Percentiles rank a stretch among this genome's conserved stretches.
These are phyloP conservation scores for Blastobotrys terrestris DNA, from an alignment of 805 yeast genomes.

Conservation along the genomic window DNA sequence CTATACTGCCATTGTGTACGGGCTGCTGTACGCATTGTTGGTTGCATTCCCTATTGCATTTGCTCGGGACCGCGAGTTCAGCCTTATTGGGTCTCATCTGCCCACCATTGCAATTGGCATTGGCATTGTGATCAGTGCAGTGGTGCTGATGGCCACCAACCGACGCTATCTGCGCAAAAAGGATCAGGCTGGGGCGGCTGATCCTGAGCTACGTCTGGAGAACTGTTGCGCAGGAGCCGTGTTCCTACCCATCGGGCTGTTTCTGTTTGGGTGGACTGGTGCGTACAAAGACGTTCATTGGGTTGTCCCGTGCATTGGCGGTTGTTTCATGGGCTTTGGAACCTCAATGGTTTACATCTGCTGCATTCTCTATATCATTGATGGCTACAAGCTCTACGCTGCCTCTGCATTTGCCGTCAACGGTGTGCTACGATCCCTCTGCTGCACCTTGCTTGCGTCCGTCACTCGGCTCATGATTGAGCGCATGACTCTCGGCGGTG, in stretches of 20 bases:
- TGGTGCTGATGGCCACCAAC: conserved; percentile 48
- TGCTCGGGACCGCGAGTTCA: conserved; percentile 51
- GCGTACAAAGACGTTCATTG: conserved; percentile 50
- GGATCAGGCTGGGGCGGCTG: conserved; percentile 45
- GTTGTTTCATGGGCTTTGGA: conserved; percentile 61
- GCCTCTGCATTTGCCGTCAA: conserved; percentile 4
- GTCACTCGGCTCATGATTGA: conserved; percentile 7
- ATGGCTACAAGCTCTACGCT: not conserved
- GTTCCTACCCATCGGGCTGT: conserved; percentile 66
- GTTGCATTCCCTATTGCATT: conserved; percentile 75
- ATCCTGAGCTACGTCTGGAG: conserved; percentile 75
- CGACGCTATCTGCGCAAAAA: conserved; percentile 43
- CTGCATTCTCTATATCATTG: not conserved
- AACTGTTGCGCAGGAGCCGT: conserved; percentile 70
- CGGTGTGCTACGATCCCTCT: conserved; percentile 5
- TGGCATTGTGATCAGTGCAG: conserved; percentile 38
- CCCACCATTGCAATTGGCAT: conserved; percentile 74
- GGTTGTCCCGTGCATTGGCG: conserved; percentile 35
- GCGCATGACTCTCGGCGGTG: conserved; percentile 10
- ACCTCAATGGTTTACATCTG: conserved; percentile 14
- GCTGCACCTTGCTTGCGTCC: conserved; percentile 8
- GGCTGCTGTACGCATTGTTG: conserved; percentile 65
- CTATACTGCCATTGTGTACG: conserved; percentile 75
- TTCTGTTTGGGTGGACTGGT: conserved; percentile 90
- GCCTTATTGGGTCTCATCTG: conserved; percentile 56